Conservation (phyloP, 345 rosid genomes). For the Brassica napus region Da-Ae NC_063442.1:35161501-35162000, state of each 20-base stretch:
- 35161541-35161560: not conserved
- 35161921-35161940: not conserved
- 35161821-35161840: too few species aligned
- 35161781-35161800: too few species aligned
- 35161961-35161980: constrained; percentile 27
- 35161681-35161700: not conserved
- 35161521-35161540: not conserved
- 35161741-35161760: not conserved
- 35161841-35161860: not conserved
- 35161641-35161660: not conserved
- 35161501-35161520: constrained; percentile 43
- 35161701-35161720: too few species aligned
- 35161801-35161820: not conserved
- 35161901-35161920: not conserved
- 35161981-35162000: constrained; percentile 8
- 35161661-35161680: not conserved
- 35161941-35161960: not conserved
- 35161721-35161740: not conserved
- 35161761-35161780: too few species aligned
- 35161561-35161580: not conserved
- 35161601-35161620: not conserved
- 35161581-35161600: not conserved
- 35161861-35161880: not conserved
- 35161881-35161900: not conserved
- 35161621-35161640: not conserved